Base-by-base conservation (phyloP, 768 basidiomycete species). In the Tephrocybe rancida region DNA sequence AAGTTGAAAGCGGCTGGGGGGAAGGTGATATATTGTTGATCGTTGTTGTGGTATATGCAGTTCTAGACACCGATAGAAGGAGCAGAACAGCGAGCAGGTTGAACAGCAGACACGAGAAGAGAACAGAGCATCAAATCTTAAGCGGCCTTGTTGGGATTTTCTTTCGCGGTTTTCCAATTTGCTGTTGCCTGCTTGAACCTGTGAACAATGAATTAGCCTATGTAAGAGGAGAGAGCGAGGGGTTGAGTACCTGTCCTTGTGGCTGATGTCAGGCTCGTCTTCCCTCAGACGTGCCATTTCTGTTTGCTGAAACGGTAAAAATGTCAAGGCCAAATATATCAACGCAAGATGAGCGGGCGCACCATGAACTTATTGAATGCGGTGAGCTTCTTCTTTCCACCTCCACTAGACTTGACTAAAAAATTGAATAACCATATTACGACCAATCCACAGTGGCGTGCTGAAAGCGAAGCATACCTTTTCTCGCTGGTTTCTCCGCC, bases 201-300 rank as follows among this genome's bases (percentile, higher is more conserved):
- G 13, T 3, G 22, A 25, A 45, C 3, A 61, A 49, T n/a, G 45
- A 22, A 26, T 41, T 26, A 34, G 56, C 39, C 11, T 42, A 60
- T 29, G 48, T 25, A 44, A 26, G 25, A 9, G 45, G 41, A 30
- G 4, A 3, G 18, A 37, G 32, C 26, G 6, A 22, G 51, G 44
- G 32, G 51, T 52, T 57, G 58, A 77, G 60, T 66, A 91, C 89
- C 90, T 79, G 55, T 90, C 88, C 65, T 83, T 83, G 71, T 91
- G 90, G 27, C 78, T 63, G 63, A 90, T 80, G 49, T 86, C 80
- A 27, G 90, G 90, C 58, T 90, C 80, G 16, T 82, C 74, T 61
- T 87, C 86, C 76, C 88, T 91, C 67, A 92, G 77, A 52, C 87
- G 85, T 29, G 85, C 84, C 78, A 91, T 84, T 67, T 91, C 89